A percentile compares a stretch with the other conserved stretches of the same genome.
Conservation (phyloP, 495 filamentous ascomycete species). For the Platismatia glauca region DNA sequence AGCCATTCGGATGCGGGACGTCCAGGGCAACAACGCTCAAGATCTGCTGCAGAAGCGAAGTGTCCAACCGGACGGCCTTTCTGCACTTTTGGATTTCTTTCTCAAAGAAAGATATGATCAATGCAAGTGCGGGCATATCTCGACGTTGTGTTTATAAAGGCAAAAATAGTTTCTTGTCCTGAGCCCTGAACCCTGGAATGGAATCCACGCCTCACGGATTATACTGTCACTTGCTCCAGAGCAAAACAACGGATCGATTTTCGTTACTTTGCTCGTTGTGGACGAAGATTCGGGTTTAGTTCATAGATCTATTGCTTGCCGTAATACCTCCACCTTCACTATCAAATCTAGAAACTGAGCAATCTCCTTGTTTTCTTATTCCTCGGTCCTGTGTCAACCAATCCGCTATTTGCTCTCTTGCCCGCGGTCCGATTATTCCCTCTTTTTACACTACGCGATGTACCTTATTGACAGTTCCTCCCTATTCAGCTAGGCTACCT, state of each 20-base stretch:
- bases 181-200: background rate
- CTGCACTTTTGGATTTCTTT: no score
- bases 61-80: no score
- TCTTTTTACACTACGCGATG: background rate
- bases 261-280: no score
- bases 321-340: background rate
- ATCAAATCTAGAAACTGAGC: no score
- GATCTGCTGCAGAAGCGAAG: no score
- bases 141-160: no score
- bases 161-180: background rate
- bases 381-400: background rate
- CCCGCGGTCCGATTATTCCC: background rate
- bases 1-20: no score
- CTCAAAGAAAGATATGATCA: no score
- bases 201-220: background rate
- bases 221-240: background rate
- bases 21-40: no score
- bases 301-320: background rate
- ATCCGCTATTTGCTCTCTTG: background rate
- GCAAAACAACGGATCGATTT: background rate
- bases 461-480: no score
- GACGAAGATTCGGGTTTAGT: no score
- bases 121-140: no score
- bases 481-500: background rate
- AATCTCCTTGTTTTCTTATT: background rate